Base-by-base conservation (phyloP, 805 yeast species). In the Vanderwaltozyma polyspora region DNA sequence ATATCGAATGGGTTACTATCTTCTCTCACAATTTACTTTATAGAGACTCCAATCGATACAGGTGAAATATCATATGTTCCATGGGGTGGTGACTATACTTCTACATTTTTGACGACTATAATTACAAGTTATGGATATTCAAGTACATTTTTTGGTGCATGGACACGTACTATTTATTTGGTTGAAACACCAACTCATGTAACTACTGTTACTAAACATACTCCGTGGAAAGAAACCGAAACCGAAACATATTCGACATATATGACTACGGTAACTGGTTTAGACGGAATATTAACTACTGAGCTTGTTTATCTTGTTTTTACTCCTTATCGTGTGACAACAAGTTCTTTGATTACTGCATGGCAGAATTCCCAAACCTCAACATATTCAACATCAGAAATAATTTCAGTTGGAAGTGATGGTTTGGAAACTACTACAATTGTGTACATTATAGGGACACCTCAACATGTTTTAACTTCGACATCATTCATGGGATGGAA, bases 321-420 rank as follows among this genome's bases (percentile, higher is more conserved):
- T 7, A 32, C 32, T 28, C 39, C 39, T 5, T 17, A 15, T 13
- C 5, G 7, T 8, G 18, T 6, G 12, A n/a, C n/a, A n/a, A n/a
- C n/a, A n/a, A n/a, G n/a, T n/a, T n/a, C n/a, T n/a, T n/a, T n/a
- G n/a, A n/a, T n/a, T n/a, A n/a, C n/a, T n/a, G n/a, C n/a, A n/a
- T n/a, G n/a, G n/a, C n/a, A n/a, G n/a, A n/a, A n/a, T 11, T 9
- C 39, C 4, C 19, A 12, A 14, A 32, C 36, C 4, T 28, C 30
- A 13, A 37, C 40, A 12, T 34, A 34, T 31, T 31, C 35, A 5
- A 38, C 41, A 13, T 21, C 27, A 8, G 9, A 25, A 8, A n/a
- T 25, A 8, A n/a, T 25, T 25, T n/a, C 6, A 11, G 12, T n/a
- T 8, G 13, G 13, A 9, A 9, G 13, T 9, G 27, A 8, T 11